Evolutionary conservation across 2,329 filamentous ascomycete genomes (phyloP), one percentile per base, ranked within the genome.

Genomic region (Botryotinia narcissicola): DNA sequence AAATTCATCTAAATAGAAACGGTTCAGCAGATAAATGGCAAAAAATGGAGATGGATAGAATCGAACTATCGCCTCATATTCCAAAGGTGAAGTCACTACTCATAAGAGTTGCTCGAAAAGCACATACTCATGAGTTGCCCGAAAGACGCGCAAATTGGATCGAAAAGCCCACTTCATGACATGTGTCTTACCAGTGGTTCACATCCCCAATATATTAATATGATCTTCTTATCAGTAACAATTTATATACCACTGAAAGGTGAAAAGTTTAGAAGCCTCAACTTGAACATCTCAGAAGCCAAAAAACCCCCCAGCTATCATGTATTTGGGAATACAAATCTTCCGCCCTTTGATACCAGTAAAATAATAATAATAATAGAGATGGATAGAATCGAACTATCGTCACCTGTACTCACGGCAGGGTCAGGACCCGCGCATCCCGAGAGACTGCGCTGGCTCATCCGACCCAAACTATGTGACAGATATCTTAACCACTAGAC

Each of bases 161-260:
- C 14, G 20, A 44, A 44, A 29, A 44, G n/a, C n/a, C 40, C 61
- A 64, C 61, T 22, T 29, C 40, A 44, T 29, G 16, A 63, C n/a
- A 63, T 32, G 4, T 42, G 9, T 44, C 40, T 44, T 44, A 63
- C 40, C 40, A 44, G 29, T 70, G 12, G 40, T 37, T 10, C 40
- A 46, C 18, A 70, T 44, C 25, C 0, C 40, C 20, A 16, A n/a
- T 7, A 18, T 62, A 25, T 40, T 2, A 40, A 37, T 25, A 16
- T n/a, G 6, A 7, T 3, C 8, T 22, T 16, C 10, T 62, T 0
- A 4, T 1, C 14, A 44, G 18, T 44, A 44, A 1, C 42, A 0
- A 18, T 44, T 4, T 4, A 42, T 42, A 42, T 42, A 4, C 40
- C 40, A 42, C 40, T 42, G 40, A 12, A 42, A 42, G 40, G 35